Evolutionary conservation across 345 rosid species (phyloP).

Genomic region (Corchorus olitorius): DNA sequence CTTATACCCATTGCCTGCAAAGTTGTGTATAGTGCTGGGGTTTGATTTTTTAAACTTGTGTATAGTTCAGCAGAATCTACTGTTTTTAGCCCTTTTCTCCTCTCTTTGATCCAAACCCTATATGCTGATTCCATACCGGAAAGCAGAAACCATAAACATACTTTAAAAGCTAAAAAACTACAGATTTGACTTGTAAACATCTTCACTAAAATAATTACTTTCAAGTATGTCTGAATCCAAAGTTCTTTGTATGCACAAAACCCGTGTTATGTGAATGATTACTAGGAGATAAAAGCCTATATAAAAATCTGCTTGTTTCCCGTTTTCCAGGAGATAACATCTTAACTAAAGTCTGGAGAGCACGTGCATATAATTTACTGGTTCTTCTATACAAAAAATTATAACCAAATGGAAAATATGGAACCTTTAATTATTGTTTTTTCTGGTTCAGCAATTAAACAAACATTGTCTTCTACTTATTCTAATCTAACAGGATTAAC

Average conservation of each 20-base stretch:
- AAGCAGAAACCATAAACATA: conserved; percentile 16
- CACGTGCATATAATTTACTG: neutral
- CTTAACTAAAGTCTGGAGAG: neutral
- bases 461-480: neutral
- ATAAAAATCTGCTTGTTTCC: neutral
- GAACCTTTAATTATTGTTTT: neutral
- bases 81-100: conserved; percentile 37
- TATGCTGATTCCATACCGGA: conserved; percentile 86
- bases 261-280: neutral
- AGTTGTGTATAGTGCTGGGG: too few species aligned
- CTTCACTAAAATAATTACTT: neutral
- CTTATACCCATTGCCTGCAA: too few species aligned
- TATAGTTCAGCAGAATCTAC: conserved; percentile 52
- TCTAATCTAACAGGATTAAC: neutral
- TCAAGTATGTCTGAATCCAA: conserved; percentile 2
- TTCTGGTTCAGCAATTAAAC: neutral
- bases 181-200: neutral
- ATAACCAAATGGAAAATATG: neutral
- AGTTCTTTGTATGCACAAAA: neutral
- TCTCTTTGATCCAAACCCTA: conserved; percentile 70
- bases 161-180: neutral
- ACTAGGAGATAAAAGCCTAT: neutral
- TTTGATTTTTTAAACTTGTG: too few species aligned
- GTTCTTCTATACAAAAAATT: neutral
- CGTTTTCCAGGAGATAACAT: neutral